Evolutionary conservation across 2,329 filamentous ascomycete species (phyloP).

Genomic region (Claviceps pazoutovae): DNA sequence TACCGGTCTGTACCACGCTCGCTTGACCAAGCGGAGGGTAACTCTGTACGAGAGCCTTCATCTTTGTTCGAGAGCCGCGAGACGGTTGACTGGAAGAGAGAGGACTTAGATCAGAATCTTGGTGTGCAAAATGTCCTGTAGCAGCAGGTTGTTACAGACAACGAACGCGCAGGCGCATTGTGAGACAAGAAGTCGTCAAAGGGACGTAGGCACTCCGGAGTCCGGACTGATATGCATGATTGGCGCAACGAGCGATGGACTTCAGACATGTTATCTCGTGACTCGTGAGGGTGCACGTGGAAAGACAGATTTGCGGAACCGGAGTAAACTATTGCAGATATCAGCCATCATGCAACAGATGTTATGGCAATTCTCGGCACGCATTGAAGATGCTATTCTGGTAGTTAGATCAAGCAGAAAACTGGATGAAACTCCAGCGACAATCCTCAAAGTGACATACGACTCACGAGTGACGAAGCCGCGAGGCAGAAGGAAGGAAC

Average conservation of each 20-base stretch:
- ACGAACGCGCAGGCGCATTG: background rate
- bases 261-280: no score
- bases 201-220: background rate
- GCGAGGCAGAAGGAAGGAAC: background rate
- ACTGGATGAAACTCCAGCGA: background rate
- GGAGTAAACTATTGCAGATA: no score
- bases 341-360: no score
- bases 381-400: no score
- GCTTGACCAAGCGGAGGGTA: slow-evolving; percentile 66
- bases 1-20: slow-evolving; percentile 38
- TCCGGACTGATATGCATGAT: background rate
- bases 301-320: no score
- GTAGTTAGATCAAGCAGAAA: no score
- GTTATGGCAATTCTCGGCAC: no score
- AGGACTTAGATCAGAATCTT: background rate
- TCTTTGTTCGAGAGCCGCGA: slow-evolving; percentile 9
- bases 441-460: no score
- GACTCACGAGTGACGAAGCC: no score
- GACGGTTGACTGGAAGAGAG: background rate
- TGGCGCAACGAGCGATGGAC: background rate
- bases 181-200: background rate
- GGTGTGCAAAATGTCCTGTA: background rate
- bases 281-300: no score
- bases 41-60: slow-evolving; percentile 28
- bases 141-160: background rate